phyloP scores from a whole-genome alignment of 2,329 filamentous ascomycete species.

The Aspergillus cejpii region DNA sequence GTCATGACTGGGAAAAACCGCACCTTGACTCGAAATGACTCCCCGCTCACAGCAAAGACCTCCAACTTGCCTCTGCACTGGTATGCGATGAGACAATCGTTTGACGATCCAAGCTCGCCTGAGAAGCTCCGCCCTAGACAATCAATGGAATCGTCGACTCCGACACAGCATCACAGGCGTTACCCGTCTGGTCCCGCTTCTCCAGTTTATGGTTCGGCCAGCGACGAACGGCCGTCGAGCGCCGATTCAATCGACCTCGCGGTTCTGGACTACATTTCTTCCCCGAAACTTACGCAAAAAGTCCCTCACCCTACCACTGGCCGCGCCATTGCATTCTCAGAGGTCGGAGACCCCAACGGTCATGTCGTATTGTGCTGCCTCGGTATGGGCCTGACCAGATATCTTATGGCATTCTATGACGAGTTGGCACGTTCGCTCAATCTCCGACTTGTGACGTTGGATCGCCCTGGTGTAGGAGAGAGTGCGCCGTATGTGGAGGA shows the following conservation, averaged over 20 bases:
- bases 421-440: slow-evolving; percentile 85
- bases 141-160: slow-evolving; percentile 26
- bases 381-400: slow-evolving; percentile 93
- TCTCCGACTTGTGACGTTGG: slow-evolving; percentile 83
- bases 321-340: slow-evolving; percentile 86
- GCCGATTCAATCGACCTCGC: slow-evolving; percentile 83
- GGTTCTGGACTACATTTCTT: slow-evolving; percentile 76
- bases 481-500: slow-evolving; percentile 79
- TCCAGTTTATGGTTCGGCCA: slow-evolving; percentile 41
- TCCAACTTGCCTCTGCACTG: slow-evolving; percentile 23
- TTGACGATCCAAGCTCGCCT: slow-evolving; percentile 27
- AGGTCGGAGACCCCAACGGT: slow-evolving; percentile 87
- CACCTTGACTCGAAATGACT: slow-evolving; percentile 21
- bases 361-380: slow-evolving; percentile 94
- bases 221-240: slow-evolving; percentile 68
- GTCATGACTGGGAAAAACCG: slow-evolving; percentile 55
- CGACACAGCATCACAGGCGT: slow-evolving; percentile 31
- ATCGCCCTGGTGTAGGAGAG: slow-evolving; percentile 87
- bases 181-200: slow-evolving; percentile 36
- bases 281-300: slow-evolving; percentile 78
- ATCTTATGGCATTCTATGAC: slow-evolving; percentile 95
- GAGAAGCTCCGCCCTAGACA: slow-evolving; percentile 24
- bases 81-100: slow-evolving; percentile 21
- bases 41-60: slow-evolving; percentile 25
- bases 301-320: slow-evolving; percentile 80